Evolutionary conservation across 2,329 filamentous ascomycete genomes (phyloP), one percentile per base, ranked within the genome.

Genomic region (Claviceps digitariae): DNA sequence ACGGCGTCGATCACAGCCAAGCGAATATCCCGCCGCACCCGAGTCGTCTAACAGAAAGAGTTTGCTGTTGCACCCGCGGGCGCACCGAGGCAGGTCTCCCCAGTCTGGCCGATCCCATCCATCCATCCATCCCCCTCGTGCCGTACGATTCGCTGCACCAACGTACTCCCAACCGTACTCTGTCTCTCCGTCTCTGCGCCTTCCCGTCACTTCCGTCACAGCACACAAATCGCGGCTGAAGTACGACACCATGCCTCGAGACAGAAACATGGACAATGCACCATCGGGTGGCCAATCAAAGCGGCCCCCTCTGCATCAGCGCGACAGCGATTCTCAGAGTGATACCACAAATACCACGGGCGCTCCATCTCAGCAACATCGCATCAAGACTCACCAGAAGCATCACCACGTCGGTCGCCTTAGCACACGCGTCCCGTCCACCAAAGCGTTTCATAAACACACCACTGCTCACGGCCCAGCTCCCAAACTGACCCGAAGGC

Each of bases 201-300:
- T 31, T 20, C 17, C 23, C 27, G 10, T 38, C 41, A n/a, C n/a
- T 20, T 8, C 15, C 21, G 34, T 40, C 34, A 20, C 21, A 20
- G 4, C 8, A 34, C 41, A 25, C 49, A 43, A 38, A 17, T 50
- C 25, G 38, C 38, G 38, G 27, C 44, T 49, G n/a, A 36, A 21
- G 45, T 34, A 17, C 25, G 34, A 41, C 49, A 65, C 58, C 65
- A 72, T 69, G 72, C 64, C 68, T 62, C 67, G 66, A 61, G 73
- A 74, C 63, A 70, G 66, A 65, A 72, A 77, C 60, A 63, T 63
- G 60, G 71, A 75, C 66, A 73, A 72, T 67, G 67, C 71, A 67
- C 69, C 72, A 59, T 65, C 69, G 59, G 66, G 67, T 64, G 67
- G 69, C 76, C 76, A 79, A 78, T 78, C 75, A 78, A 78, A 77